These are phyloP conservation scores for Talaromyces adpressus DNA, from an alignment of 495 filamentous ascomycete species.

Conservation along the genomic window DNA sequence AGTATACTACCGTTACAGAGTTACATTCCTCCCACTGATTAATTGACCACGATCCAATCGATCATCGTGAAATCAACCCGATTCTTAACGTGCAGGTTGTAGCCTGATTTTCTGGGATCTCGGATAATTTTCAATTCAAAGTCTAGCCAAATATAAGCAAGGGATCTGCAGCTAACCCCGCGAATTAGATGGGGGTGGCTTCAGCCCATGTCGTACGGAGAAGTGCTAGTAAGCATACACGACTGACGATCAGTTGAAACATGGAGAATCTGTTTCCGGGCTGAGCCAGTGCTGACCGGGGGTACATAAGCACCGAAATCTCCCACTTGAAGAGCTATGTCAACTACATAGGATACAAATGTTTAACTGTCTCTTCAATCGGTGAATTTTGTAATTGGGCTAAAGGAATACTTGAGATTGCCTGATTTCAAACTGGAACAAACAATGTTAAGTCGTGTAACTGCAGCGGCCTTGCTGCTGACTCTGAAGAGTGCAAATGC, in stretches of 20 bases:
- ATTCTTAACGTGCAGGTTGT: not conserved
- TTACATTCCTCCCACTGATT: not conserved
- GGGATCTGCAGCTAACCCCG: not conserved
- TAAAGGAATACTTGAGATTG: not conserved
- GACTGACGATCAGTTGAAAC: not conserved
- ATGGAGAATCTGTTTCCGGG: not conserved
- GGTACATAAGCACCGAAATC: not conserved
- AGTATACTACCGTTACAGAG: not conserved
- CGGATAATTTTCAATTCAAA: not conserved
- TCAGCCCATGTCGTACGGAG: not conserved
- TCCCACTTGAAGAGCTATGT: not conserved
- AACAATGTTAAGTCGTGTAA: not conserved
- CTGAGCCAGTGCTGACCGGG: not conserved
- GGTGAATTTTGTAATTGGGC: not conserved
- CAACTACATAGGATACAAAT: too few species aligned
- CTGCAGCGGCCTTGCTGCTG: conserved; percentile 11
- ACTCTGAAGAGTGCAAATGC: conserved; percentile 15
- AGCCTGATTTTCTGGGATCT: not conserved
- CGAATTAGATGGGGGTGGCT: not conserved
- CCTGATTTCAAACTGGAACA: not conserved
- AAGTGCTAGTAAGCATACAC: not conserved
- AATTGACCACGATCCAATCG: not conserved
- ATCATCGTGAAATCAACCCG: not conserved
- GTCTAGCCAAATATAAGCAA: not conserved
- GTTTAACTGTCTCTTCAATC: not conserved